phyloP scores from a whole-genome alignment of 2,329 filamentous ascomycete genomes.

The Xylaria sp. region DNA sequence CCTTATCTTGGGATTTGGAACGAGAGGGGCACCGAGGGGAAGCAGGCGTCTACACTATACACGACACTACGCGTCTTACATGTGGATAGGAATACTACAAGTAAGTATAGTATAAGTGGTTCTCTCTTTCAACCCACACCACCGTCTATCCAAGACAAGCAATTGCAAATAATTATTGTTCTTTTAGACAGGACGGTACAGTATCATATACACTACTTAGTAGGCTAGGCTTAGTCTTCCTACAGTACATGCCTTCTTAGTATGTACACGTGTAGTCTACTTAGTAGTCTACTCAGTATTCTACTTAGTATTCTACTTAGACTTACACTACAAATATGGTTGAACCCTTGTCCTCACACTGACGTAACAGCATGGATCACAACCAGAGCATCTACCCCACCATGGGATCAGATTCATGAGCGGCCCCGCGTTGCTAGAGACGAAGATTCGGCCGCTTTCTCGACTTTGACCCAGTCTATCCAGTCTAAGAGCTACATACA shows the following conservation, averaged over 20 bases:
- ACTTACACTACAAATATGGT: too few species aligned
- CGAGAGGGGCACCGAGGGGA: conserved; percentile 30
- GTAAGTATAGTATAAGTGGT: background rate
- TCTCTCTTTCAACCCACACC: conserved; percentile 8
- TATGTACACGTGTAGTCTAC: too few species aligned
- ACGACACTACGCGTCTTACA: conserved; percentile 2
- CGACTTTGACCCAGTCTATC: conserved; percentile 10
- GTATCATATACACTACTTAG: background rate
- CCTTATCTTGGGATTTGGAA: conserved; percentile 21
- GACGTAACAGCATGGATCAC: conserved; percentile 32
- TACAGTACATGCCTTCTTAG: too few species aligned
- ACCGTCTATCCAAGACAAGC: conserved; percentile 13
- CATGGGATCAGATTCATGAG: conserved; percentile 23
- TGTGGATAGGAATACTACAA: conserved; percentile 7
- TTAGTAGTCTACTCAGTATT: conserved; percentile 9
- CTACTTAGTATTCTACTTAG: background rate
- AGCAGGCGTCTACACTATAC: background rate
- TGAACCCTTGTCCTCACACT: conserved; percentile 31
- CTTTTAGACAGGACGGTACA: background rate
- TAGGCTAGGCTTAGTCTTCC: too few species aligned
- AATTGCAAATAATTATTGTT: conserved; percentile 34
- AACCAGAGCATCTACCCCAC: conserved; percentile 35
- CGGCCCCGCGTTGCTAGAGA: conserved; percentile 31
- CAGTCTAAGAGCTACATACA: conserved; percentile 34
- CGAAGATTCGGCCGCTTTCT: conserved; percentile 12